Evolutionary conservation across 352 stramenopile genomes (phyloP).

Genomic region (Pythium scleroteichum): DNA sequence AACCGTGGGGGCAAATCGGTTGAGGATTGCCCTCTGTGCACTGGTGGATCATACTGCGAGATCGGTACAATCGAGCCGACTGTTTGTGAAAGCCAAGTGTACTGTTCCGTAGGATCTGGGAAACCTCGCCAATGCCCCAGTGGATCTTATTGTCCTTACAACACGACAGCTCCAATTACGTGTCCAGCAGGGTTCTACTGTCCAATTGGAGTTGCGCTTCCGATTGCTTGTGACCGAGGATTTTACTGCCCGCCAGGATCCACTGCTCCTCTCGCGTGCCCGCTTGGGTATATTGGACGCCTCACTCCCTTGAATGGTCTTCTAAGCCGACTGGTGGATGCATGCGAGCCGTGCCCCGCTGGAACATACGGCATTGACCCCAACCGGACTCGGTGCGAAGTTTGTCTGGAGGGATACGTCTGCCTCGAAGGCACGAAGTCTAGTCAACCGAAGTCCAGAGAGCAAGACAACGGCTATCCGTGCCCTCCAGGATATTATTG

Average conservation of each 20-base stretch:
- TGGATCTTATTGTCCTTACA: constrained; percentile 76
- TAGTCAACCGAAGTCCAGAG: constrained; percentile 46
- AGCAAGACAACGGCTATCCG: constrained; percentile 78
- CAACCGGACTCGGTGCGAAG: constrained; percentile 67
- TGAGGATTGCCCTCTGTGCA: constrained; percentile 51
- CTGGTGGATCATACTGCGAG: constrained; percentile 60
- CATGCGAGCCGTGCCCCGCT: constrained; percentile 74
- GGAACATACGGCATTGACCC: constrained; percentile 83
- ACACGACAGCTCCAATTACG: constrained; percentile 46
- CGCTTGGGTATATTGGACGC: constrained; percentile 69
- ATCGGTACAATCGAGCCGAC: constrained; percentile 42
- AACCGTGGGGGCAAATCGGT: constrained; percentile 35
- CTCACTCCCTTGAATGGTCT: constrained; percentile 49
- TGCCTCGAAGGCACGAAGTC: constrained; percentile 77
- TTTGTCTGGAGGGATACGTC: constrained; percentile 81
- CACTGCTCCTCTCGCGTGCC: constrained; percentile 63
- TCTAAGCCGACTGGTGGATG: constrained; percentile 47
- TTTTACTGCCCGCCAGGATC: constrained; percentile 76
- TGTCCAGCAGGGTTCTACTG: constrained; percentile 86
- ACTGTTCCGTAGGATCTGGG: constrained; percentile 61
- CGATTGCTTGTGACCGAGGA: constrained; percentile 47
- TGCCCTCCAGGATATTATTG: constrained; percentile 85
- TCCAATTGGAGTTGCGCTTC: constrained; percentile 30
- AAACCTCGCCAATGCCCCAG: constrained; percentile 53
- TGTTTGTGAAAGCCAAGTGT: constrained; percentile 54